Conservation (phyloP, 805 yeast species). For the Nakazawaea wyomingensis region DNA sequence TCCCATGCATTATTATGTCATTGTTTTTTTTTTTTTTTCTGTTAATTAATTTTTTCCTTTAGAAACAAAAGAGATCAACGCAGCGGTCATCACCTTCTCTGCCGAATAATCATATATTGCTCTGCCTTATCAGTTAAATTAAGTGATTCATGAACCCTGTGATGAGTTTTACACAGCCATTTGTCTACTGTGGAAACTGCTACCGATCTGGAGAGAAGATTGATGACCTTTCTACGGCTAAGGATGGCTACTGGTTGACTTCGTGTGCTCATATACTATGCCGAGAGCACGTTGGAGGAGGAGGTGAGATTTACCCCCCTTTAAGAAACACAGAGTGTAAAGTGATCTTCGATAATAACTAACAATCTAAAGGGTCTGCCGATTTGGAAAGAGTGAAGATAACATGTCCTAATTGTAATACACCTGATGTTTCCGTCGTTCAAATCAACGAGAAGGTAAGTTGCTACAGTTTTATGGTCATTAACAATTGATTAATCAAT, state of each 20-base stretch:
- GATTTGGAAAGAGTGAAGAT: conserved; percentile 5
- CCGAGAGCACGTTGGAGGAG: conserved; percentile 12
- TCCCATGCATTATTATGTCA: no score
- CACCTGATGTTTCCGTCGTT: conserved; percentile 11
- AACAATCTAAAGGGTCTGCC: background rate
- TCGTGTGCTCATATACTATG: conserved; percentile 18
- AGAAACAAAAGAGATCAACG: no score
- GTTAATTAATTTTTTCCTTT: no score
- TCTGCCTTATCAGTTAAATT: background rate
- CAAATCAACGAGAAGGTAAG: conserved; percentile 12
- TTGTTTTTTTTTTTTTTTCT: no score
- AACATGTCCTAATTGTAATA: conserved; percentile 15
- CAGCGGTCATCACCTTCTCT: no score
- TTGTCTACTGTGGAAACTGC: conserved; percentile 15
- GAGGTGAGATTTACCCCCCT: conserved; percentile 9
- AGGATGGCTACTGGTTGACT: conserved; percentile 12
- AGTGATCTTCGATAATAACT: background rate
- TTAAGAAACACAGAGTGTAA: background rate
- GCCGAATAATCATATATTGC: no score
- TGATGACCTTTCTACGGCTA: background rate
- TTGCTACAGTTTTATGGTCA: no score
- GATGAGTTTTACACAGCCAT: conserved; percentile 16
- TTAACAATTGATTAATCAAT: no score
- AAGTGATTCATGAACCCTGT: background rate
- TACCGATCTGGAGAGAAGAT: background rate